phyloP scores from a whole-genome alignment of 2,329 filamentous ascomycete species.

The Ophiostoma tasmaniense region DNA sequence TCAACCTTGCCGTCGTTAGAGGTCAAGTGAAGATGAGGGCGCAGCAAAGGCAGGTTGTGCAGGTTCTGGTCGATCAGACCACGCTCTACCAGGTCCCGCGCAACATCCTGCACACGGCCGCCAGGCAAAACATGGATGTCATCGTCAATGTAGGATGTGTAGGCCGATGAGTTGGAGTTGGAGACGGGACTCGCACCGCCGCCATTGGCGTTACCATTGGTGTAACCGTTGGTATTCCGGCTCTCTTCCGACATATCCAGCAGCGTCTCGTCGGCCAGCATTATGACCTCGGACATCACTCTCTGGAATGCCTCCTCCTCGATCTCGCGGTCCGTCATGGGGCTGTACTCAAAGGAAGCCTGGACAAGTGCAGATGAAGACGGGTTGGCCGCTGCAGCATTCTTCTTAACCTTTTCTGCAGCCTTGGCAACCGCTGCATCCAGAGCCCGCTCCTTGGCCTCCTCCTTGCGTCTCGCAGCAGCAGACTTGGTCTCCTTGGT shows the following conservation, averaged over 20 bases:
- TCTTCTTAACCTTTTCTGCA: slow-evolving; percentile 9
- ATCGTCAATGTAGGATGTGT: background rate
- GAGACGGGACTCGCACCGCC: background rate
- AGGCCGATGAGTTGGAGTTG: background rate
- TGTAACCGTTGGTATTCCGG: background rate
- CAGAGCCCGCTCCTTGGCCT: slow-evolving; percentile 8
- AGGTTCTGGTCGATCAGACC: slow-evolving; percentile 15
- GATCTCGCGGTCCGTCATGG: slow-evolving; percentile 7
- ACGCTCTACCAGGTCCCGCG: slow-evolving; percentile 18
- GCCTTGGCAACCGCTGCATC: slow-evolving; percentile 7
- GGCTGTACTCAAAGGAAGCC: background rate
- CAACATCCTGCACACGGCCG: slow-evolving; percentile 18
- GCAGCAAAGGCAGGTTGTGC: slow-evolving; percentile 9
- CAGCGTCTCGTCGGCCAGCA: slow-evolving; percentile 11
- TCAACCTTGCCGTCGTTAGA: slow-evolving; percentile 8
- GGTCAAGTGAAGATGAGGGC: slow-evolving; percentile 5
- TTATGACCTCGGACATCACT: slow-evolving; percentile 11
- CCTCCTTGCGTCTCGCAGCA: slow-evolving; percentile 6
- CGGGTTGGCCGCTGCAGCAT: background rate
- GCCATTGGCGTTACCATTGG: background rate
- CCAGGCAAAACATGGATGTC: background rate
- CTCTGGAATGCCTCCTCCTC: slow-evolving; percentile 14
- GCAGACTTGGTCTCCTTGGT: slow-evolving; percentile 11
- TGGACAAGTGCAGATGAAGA: background rate
- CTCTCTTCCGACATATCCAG: background rate